phyloP scores from a whole-genome alignment of 1,139 yeast genomes.

The Yamadazyma mexicana region DNA sequence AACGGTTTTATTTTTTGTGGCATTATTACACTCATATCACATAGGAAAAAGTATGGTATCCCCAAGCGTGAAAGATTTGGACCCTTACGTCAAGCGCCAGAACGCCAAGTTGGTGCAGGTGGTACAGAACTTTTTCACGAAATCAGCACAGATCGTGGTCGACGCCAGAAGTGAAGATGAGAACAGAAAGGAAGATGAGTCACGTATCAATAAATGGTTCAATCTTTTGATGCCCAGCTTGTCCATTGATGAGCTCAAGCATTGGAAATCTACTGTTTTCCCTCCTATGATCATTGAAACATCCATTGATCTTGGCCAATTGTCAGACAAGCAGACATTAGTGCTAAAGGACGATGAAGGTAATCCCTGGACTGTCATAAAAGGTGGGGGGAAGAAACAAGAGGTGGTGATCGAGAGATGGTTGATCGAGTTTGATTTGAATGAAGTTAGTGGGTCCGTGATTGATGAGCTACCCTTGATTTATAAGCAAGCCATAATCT shows the following conservation, averaged over 20 bases:
- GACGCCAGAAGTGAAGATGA: conserved; percentile 18
- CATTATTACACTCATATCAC: background rate
- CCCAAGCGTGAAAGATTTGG: conserved; percentile 17
- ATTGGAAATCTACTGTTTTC: conserved; percentile 54
- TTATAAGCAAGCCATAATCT: conserved; percentile 72
- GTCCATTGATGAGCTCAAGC: conserved; percentile 54
- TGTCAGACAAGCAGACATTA: conserved; percentile 62
- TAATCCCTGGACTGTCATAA: conserved; percentile 44
- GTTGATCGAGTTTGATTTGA: conserved; percentile 73
- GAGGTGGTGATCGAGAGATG: conserved; percentile 92
- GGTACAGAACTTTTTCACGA: conserved; percentile 67
- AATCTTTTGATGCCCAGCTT: conserved; percentile 56
- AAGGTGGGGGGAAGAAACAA: conserved; percentile 50
- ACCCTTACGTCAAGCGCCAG: conserved; percentile 25
- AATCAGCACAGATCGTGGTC: conserved; percentile 59
- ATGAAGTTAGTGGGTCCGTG: conserved; percentile 26
- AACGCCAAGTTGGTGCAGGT: conserved; percentile 43
- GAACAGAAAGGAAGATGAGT: conserved; percentile 6
- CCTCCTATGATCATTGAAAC: conserved; percentile 89
- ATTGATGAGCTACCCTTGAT: conserved; percentile 62
- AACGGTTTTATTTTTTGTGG: background rate
- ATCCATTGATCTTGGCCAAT: conserved; percentile 65
- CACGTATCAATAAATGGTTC: conserved; percentile 59
- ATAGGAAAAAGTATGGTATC: conserved; percentile 15
- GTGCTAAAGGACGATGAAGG: conserved; percentile 52